Conservation (phyloP, 2,329 filamentous ascomycete genomes). For the Emericellopsis cladophorae region DNA sequence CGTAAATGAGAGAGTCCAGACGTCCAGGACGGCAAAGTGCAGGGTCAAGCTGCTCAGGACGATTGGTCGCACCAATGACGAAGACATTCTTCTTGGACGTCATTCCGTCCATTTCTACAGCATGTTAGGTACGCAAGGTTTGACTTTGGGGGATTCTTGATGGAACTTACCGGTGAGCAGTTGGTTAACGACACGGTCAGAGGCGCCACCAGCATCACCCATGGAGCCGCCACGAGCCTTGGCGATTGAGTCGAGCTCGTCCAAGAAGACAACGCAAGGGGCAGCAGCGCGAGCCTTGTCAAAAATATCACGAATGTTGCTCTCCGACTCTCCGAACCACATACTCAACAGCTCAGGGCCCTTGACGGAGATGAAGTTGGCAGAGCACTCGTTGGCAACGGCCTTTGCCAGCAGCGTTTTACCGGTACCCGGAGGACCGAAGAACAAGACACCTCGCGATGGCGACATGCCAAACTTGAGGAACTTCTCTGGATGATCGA, state of each 20-base stretch:
- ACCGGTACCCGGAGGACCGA: conserved; percentile 98
- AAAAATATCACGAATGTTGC: conserved; percentile 99
- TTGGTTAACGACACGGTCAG: conserved; percentile 99
- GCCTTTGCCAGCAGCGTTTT: conserved; percentile 99
- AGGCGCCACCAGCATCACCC: conserved; percentile 94
- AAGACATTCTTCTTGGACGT: conserved; percentile 99
- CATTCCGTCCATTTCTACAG: conserved; percentile 93
- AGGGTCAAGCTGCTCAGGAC: conserved; percentile 96
- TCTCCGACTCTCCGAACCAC: conserved; percentile 99
- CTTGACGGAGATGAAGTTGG: conserved; percentile 99
- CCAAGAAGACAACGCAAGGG: conserved; percentile 96
- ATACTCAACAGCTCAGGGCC: conserved; percentile 96
- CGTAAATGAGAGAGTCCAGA: conserved; percentile 97
- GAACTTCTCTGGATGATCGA: conserved; percentile 99
- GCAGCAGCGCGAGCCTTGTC: conserved; percentile 98
- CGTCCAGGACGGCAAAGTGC: conserved; percentile 95
- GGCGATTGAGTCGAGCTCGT: conserved; percentile 97
- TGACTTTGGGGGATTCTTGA: neutral
- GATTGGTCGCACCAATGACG: conserved; percentile 96
- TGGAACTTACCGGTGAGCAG: conserved; percentile 72
- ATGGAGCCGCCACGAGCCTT: conserved; percentile 97
- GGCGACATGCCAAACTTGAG: conserved; percentile 99
- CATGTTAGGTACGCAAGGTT: neutral
- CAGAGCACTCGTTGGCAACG: conserved; percentile 96
- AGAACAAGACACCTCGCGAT: conserved; percentile 96